Evolutionary conservation across 352 stramenopile genomes (phyloP), one percentile per base, ranked within the genome.

Genomic region (Pythium oligandrum): DNA sequence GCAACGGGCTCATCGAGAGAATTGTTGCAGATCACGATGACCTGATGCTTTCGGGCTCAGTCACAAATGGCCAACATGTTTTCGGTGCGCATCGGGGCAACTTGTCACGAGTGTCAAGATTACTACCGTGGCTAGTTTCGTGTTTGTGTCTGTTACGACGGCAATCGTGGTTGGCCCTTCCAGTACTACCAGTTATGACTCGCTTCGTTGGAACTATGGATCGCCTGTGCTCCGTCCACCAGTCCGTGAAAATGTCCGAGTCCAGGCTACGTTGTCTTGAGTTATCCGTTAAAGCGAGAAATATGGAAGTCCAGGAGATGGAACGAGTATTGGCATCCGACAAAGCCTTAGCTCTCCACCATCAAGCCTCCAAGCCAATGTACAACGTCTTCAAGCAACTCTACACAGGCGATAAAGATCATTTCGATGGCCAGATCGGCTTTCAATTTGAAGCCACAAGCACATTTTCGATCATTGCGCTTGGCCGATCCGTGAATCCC

Each of bases 381-480:
- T 89, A 95, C 61, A 95, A 95, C 36, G 81, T 93, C 33, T 95
- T 95, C 53, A 83, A 87, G 48, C 81, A 93, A 42, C 73, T 95
- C 1, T 95, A 95, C 63, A 95, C 81, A 0, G 85, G 85, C 7
- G 83, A 93, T 59, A 95, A 95, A 53, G 85, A 95, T 37, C 85
- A 95, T 66, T 95, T 95, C 51, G 85, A 95, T 59, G 85, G 85
- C 0, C 85, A 95, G 55, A 95, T 95, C 55, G 85, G 85, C 4
- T 95, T 95, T 46, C 85, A 95, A 50, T 95, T 95, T 63, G 85
- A 95, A 64, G 83, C 85, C 5, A 87, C 68, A 3, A 90, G 83
- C 44, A 86, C 75, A 0, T 95, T 95, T 59, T 71, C 61, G 32
- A 82, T 95, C 46, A 73, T 93, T n/a, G 85, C 83, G 4, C 60